phyloP scores from a whole-genome alignment of 2,329 filamentous ascomycete genomes.

The Chlorencoelia australis region DNA sequence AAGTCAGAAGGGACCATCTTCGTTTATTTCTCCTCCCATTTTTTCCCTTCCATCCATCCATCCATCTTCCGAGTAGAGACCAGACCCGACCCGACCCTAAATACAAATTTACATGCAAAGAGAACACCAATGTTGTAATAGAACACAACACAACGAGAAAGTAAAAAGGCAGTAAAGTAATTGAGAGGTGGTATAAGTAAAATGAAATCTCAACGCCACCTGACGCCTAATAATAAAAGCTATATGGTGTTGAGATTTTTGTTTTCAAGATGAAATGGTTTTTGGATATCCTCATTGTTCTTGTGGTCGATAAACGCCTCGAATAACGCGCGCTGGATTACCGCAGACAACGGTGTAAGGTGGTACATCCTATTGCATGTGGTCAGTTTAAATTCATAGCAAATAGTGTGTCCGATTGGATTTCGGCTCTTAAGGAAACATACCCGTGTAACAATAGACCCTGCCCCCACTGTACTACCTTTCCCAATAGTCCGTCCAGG shows the following conservation, averaged over 20 bases:
- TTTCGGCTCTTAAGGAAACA: too few relatives aligned
- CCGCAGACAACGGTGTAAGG: slow-evolving; percentile 27
- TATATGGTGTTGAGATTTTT: too few relatives aligned
- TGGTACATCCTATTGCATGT: slow-evolving; percentile 24
- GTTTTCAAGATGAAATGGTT: too few relatives aligned
- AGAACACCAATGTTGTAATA: neutral
- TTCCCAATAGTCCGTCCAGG: slow-evolving; percentile 44
- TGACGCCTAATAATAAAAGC: too few relatives aligned
- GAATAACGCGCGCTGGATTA: slow-evolving; percentile 26
- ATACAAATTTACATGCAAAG: neutral
- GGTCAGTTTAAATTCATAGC: too few relatives aligned
- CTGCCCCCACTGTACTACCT: slow-evolving; percentile 42
- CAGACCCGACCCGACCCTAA: neutral
- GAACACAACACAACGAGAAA: neutral
- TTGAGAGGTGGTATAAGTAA: neutral
- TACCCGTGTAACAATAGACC: slow-evolving; percentile 44
- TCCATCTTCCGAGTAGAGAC: neutral
- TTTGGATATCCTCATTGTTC: slow-evolving; percentile 3
- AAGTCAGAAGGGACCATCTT: too few relatives aligned
- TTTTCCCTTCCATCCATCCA: neutral
- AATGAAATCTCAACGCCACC: too few relatives aligned
- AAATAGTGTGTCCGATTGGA: too few relatives aligned
- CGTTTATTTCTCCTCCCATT: too few relatives aligned
- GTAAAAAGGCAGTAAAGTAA: neutral
- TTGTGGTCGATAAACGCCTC: slow-evolving; percentile 19